Conservation (phyloP, 1,139 yeast genomes). For the Magnusiomyces paraingens region DNA sequence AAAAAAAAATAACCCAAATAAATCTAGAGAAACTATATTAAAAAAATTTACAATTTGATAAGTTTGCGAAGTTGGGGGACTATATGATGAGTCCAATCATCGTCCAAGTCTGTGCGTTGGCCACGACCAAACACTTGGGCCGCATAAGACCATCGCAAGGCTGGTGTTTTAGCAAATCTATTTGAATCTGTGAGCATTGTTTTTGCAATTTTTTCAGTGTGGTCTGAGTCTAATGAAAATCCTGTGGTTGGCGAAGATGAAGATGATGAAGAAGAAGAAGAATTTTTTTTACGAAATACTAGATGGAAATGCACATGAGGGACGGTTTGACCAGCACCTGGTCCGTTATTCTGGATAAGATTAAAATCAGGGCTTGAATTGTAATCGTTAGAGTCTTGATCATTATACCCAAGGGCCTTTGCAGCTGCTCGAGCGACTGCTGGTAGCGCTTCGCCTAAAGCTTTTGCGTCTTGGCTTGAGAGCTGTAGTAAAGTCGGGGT, state of each 20-base stretch:
- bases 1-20: too few relatives aligned
- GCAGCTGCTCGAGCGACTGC: conserved; percentile 46
- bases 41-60: too few relatives aligned
- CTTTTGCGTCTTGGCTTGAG: conserved; percentile 68
- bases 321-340: conserved; percentile 80
- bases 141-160: conserved; percentile 19
- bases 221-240: too few relatives aligned
- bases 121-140: conserved; percentile 30
- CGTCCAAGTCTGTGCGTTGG: conserved; percentile 28
- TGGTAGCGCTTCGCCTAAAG: conserved; percentile 63
- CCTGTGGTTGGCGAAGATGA: too few relatives aligned
- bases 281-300: conserved; percentile 23
- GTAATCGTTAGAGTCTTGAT: too few relatives aligned
- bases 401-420: background rate
- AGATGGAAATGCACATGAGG: conserved; percentile 85
- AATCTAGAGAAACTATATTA: too few relatives aligned
- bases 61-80: too few relatives aligned
- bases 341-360: conserved; percentile 77
- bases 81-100: conserved; percentile 19
- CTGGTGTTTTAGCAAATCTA: too few relatives aligned
- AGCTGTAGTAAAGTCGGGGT: conserved; percentile 74
- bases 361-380: conserved; percentile 60
- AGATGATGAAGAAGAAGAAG: too few relatives aligned
- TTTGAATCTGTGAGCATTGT: too few relatives aligned
- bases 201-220: too few relatives aligned